A percentile compares a stretch with the other conserved stretches of the same genome.
These are phyloP conservation scores for Russula brevipes DNA, from an alignment of 768 basidiomycete genomes.

Conservation along the genomic window DNA sequence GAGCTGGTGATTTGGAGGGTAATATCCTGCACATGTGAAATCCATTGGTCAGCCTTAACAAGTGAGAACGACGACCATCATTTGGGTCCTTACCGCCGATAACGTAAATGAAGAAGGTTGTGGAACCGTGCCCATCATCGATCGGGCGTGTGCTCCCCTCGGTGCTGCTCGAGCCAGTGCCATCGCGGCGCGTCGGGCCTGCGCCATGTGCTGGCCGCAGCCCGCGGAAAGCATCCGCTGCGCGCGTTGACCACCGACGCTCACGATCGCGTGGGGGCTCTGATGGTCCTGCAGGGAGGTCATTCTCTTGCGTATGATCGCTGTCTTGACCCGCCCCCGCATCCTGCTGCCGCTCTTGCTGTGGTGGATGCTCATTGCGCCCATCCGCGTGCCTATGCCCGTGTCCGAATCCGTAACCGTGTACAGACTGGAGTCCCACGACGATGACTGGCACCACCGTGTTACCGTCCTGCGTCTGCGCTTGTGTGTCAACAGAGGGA, in stretches of 20 bases:
- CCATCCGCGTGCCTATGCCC: slow-evolving; percentile 16
- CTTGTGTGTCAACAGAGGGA: slow-evolving; percentile 7
- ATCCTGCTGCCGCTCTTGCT: background rate
- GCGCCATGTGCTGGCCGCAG: slow-evolving; percentile 36
- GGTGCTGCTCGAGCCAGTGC: background rate
- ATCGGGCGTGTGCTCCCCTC: slow-evolving; percentile 6
- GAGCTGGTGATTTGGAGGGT: slow-evolving; percentile 84
- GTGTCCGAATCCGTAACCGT: slow-evolving; percentile 34
- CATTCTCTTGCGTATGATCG: background rate
- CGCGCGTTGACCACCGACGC: slow-evolving; percentile 55
- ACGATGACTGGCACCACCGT: slow-evolving; percentile 77
- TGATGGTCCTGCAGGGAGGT: background rate
- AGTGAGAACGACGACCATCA: background rate
- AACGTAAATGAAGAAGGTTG: slow-evolving; percentile 88
- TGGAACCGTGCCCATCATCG: slow-evolving; percentile 35
- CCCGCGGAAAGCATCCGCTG: slow-evolving; percentile 57
- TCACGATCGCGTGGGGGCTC: slow-evolving; percentile 24
- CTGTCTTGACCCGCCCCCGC: background rate
- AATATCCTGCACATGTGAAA: slow-evolving; percentile 59
- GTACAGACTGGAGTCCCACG: slow-evolving; percentile 75
- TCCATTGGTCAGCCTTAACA: background rate
- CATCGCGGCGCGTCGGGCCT: slow-evolving; percentile 25
- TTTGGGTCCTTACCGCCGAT: slow-evolving; percentile 56
- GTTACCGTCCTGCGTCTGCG: slow-evolving; percentile 23
- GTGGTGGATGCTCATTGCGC: slow-evolving; percentile 4